Evolutionary conservation across 768 basidiomycete species (phyloP), one percentile per base, ranked within the genome.

Genomic region (Strobilomyces echinocephalus): DNA sequence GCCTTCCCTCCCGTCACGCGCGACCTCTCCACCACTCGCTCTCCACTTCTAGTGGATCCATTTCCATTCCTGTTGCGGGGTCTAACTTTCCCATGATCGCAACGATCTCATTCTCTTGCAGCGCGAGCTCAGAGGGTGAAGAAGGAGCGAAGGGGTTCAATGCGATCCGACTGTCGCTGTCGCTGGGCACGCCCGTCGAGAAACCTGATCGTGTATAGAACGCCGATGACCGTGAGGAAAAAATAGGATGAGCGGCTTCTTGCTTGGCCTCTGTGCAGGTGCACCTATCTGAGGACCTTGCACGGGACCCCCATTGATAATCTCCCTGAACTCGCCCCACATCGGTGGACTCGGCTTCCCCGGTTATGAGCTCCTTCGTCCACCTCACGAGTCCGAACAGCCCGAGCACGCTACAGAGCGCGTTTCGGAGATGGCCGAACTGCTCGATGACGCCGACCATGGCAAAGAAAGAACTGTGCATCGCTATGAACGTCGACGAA

Each of bases 371-470:
- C 43, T 84, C 84, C 53, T 79, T 83, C 73, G 95, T 76, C 92
- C 91, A 97, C 46, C 90, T 74, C 9, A 97, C 63, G 46, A 98
- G 79, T 4, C 92, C 91, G 64, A 99, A 97, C 34, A 98, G 71
- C 31, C 92, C 92, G 6, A 98, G 77, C 0, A 98, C 92, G 66
- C 94, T 94, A 21, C 93, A 95, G 15, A 98, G 79, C 12, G 93
- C 95, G 60, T 95, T 88, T 46, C 93, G 81, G 40, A 97, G 81
- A 61, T 92, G 91, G 3, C 84, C 85, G 63, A 99, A 87, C 66
- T 99, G 97, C 64, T 99, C 97, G 36, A 95, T 79, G 42, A 99
- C 95, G 57, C 92, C 91, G 47, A 95, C 92, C 87, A 95, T 93
- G 52, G 93, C 92, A 69, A 95, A 95, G 72, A 95, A 95, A 9